These are phyloP conservation scores for Aspergillus fumigatus DNA, from an alignment of 2,329 filamentous ascomycete genomes.

Conservation along the genomic window DNA sequence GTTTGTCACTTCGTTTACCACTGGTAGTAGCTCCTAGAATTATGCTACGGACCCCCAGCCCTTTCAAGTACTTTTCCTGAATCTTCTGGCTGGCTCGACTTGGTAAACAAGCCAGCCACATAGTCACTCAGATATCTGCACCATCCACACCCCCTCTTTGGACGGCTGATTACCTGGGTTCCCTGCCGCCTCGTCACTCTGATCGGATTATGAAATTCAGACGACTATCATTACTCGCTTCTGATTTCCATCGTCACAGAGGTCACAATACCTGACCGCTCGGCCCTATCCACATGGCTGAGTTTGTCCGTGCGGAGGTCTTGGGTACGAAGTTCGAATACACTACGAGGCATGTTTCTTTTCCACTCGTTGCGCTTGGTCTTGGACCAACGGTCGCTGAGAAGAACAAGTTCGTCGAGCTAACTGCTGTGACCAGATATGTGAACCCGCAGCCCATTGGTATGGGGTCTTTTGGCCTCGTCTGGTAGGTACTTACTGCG, in stretches of 20 bases:
- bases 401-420: background rate
- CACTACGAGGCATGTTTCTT: slow-evolving; percentile 73
- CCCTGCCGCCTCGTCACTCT: background rate
- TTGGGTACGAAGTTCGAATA: slow-evolving; percentile 99
- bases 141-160: background rate
- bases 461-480: slow-evolving; percentile 97
- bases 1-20: background rate
- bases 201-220: background rate
- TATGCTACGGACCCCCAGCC: too few relatives aligned
- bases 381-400: background rate
- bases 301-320: slow-evolving; percentile 98
- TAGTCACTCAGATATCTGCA: background rate
- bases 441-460: slow-evolving; percentile 96
- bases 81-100: background rate
- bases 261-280: background rate
- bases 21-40: background rate
- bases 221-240: background rate
- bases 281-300: slow-evolving; percentile 65
- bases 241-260: background rate
- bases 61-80: background rate
- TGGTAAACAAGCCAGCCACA: background rate
- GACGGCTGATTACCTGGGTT: background rate
- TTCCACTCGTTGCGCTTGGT: background rate
- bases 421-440: slow-evolving; percentile 59
- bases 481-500: slow-evolving; percentile 62